A percentile compares a stretch with the other conserved stretches of the same genome.
These are phyloP conservation scores for Suillus fuscotomentosus DNA, from an alignment of 768 basidiomycete species.

Conservation along the genomic window DNA sequence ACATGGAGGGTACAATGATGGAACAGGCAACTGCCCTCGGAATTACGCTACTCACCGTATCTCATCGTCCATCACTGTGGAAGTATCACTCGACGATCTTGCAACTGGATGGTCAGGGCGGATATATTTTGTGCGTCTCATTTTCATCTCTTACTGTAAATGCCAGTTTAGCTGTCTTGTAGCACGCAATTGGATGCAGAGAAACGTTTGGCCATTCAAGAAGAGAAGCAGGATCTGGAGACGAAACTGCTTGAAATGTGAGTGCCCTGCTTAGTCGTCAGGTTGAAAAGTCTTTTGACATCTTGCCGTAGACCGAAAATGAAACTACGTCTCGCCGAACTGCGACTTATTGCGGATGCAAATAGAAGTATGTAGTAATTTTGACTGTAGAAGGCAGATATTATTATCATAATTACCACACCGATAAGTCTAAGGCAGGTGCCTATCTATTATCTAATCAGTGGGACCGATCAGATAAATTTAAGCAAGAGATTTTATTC, in stretches of 20 bases:
- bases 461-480: background rate
- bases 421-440: background rate
- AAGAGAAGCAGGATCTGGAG: slow-evolving; percentile 91
- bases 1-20: slow-evolving; percentile 95
- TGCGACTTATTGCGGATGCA: slow-evolving; percentile 42
- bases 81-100: slow-evolving; percentile 86
- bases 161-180: slow-evolving; percentile 7
- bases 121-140: slow-evolving; percentile 84
- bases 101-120: slow-evolving; percentile 92
- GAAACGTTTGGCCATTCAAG: slow-evolving; percentile 84
- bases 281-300: slow-evolving; percentile 5
- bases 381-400: background rate
- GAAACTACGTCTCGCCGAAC: slow-evolving; percentile 68
- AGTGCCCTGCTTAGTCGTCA: slow-evolving; percentile 31
- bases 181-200: slow-evolving; percentile 91
- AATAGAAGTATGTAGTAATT: slow-evolving; percentile 9
- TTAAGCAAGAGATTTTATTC: background rate
- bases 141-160: background rate
- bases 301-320: slow-evolving; percentile 66
- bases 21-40: slow-evolving; percentile 82
- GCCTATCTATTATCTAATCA: background rate
- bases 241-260: slow-evolving; percentile 84
- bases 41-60: slow-evolving; percentile 93
- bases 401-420: background rate
- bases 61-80: slow-evolving; percentile 93